Evolutionary conservation across 2,329 filamentous ascomycete species (phyloP).

Genomic region (Remersonia thermophila): DNA sequence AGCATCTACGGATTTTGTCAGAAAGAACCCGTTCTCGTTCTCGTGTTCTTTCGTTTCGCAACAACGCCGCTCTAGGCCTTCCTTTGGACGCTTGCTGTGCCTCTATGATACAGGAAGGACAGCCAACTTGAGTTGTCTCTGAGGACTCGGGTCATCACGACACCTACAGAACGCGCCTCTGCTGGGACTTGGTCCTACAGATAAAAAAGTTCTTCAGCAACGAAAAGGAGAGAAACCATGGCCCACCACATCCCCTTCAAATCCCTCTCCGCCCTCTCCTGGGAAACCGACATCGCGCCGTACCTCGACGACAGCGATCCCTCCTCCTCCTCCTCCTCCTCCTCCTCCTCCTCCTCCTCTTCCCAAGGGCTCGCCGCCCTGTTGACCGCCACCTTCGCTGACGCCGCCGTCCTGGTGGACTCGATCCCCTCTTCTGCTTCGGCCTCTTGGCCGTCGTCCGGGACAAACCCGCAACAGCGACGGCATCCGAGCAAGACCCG

Average conservation of each 20-base stretch:
- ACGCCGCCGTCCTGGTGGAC: slow-evolving; percentile 16
- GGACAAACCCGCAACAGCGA: too few relatives aligned
- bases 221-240: background rate
- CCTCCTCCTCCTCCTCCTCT: background rate
- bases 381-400: slow-evolving; percentile 12
- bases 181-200: too few relatives aligned
- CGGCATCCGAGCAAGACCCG: slow-evolving; percentile 32
- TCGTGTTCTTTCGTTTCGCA: too few relatives aligned
- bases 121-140: too few relatives aligned
- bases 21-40: too few relatives aligned
- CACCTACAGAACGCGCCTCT: too few relatives aligned
- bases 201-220: too few relatives aligned
- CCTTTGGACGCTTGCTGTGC: too few relatives aligned
- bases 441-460: background rate
- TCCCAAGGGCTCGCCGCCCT: slow-evolving; percentile 6
- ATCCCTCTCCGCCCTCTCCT: slow-evolving; percentile 15
- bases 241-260: slow-evolving; percentile 18
- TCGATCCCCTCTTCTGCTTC: slow-evolving; percentile 14
- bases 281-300: slow-evolving; percentile 8
- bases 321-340: background rate
- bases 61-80: too few relatives aligned
- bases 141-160: too few relatives aligned
- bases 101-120: too few relatives aligned
- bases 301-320: background rate
- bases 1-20: too few relatives aligned